Evolutionary conservation across 495 filamentous ascomycete genomes (phyloP).

Genomic region (Melanomma pulvis-pyrius): DNA sequence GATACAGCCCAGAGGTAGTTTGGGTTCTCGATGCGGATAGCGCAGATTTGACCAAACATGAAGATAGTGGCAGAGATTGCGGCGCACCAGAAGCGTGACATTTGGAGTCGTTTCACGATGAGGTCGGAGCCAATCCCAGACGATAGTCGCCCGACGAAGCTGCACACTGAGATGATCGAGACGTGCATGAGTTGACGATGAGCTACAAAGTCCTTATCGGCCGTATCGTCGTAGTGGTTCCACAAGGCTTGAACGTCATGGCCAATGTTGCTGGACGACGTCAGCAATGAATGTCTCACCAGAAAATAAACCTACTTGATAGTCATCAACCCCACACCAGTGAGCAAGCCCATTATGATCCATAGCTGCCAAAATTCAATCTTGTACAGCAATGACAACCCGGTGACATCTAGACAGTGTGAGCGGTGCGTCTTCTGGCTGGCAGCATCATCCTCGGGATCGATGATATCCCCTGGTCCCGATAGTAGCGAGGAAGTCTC

Average conservation of each 20-base stretch:
- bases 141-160: constrained; percentile 76
- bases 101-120: constrained; percentile 74
- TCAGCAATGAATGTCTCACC: constrained; percentile 10
- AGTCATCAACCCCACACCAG: constrained; percentile 95
- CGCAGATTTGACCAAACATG: constrained; percentile 76
- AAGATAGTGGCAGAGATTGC: constrained; percentile 78
- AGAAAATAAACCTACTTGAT: constrained; percentile 81
- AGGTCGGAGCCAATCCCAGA: constrained; percentile 90
- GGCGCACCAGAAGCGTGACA: constrained; percentile 87
- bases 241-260: constrained; percentile 83
- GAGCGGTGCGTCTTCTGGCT: constrained; percentile 60
- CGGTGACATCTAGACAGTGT: constrained; percentile 87
- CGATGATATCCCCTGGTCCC: constrained; percentile 47
- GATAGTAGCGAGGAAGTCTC: constrained; percentile 88
- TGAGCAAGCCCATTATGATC: constrained; percentile 79
- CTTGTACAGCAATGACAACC: constrained; percentile 71
- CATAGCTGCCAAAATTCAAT: constrained; percentile 92
- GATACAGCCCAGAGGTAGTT: constrained; percentile 77
- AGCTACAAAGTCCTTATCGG: constrained; percentile 72
- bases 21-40: constrained; percentile 77
- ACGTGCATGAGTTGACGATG: constrained; percentile 89
- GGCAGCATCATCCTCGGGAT: constrained; percentile 48
- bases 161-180: constrained; percentile 83
- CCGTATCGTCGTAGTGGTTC: constrained; percentile 78
- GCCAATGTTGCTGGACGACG: constrained; percentile 77